Conservation (phyloP, 2,329 filamentous ascomycete genomes). For the Emergomyces orientalis region DNA sequence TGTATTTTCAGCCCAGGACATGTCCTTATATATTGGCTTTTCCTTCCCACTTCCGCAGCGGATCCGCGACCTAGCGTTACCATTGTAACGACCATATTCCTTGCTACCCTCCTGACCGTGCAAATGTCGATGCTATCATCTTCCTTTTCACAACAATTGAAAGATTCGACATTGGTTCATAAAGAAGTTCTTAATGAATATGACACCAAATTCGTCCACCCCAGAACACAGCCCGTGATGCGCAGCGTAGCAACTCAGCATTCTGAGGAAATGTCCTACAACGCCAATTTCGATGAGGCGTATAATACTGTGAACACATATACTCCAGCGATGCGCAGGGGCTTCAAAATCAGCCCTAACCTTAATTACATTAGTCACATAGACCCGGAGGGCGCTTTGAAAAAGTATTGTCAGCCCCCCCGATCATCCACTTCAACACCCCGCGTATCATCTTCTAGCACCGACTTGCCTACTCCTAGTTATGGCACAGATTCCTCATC, state of each 20-base stretch:
- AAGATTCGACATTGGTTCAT: constrained; percentile 75
- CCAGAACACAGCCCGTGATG: constrained; percentile 71
- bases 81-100: constrained; percentile 68
- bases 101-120: constrained; percentile 64
- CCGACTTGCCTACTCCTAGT: constrained; percentile 32
- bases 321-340: constrained; percentile 56
- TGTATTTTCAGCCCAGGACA: constrained; percentile 91
- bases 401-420: constrained; percentile 38
- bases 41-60: constrained; percentile 65
- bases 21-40: constrained; percentile 80
- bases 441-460: constrained; percentile 21
- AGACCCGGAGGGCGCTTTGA: constrained; percentile 51
- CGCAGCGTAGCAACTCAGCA: constrained; percentile 72
- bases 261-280: constrained; percentile 35
- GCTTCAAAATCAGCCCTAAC: constrained; percentile 75
- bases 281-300: constrained; percentile 35
- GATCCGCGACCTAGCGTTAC: constrained; percentile 79
- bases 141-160: constrained; percentile 72
- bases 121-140: constrained; percentile 67
- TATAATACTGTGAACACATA: constrained; percentile 52
- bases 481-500: constrained; percentile 42
- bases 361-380: constrained; percentile 66
- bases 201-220: constrained; percentile 90
- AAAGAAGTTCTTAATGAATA: constrained; percentile 93
- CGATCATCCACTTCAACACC: constrained; percentile 24